Conservation (phyloP, 257 asterid genomes). For the Sherardia arvensis region DNA sequence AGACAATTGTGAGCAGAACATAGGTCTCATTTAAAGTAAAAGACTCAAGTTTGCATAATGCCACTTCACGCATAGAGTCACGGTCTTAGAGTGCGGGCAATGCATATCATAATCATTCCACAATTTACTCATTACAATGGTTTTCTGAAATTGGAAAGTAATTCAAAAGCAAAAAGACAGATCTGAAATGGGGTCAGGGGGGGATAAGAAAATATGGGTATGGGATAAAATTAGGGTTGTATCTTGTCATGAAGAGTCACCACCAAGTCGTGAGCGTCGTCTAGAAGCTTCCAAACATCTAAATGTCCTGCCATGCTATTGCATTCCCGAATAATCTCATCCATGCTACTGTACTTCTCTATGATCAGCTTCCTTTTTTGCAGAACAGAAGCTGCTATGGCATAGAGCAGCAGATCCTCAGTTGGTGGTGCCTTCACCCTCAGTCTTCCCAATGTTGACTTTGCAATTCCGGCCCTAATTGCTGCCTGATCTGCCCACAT, state of each 20-base stretch:
- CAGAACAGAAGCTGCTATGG: slow-evolving; percentile 75
- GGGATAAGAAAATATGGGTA: background rate
- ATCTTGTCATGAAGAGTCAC: slow-evolving; percentile 72
- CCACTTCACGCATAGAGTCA: slow-evolving; percentile 32
- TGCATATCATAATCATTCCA: slow-evolving; percentile 12
- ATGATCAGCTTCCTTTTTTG: slow-evolving; percentile 74
- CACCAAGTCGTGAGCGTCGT: slow-evolving; percentile 83
- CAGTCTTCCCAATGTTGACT: slow-evolving; percentile 59
- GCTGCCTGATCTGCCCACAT: slow-evolving; percentile 99
- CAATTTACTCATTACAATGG: slow-evolving; percentile 1
- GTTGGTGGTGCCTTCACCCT: slow-evolving; percentile 75
- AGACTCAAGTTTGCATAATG: slow-evolving; percentile 17
- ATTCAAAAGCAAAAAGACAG: slow-evolving; percentile 3
- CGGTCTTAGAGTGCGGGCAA: slow-evolving; percentile 36
- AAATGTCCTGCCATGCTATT: slow-evolving; percentile 77
- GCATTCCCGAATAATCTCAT: slow-evolving; percentile 80
- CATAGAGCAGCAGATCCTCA: slow-evolving; percentile 72
- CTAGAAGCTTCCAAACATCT: slow-evolving; percentile 80
- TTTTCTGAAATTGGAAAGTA: slow-evolving; percentile 9
- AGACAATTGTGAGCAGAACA: too few relatives aligned
- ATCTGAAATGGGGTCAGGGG: background rate
- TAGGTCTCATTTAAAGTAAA: background rate
- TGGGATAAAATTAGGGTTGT: slow-evolving; percentile 7
- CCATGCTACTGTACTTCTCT: slow-evolving; percentile 81
- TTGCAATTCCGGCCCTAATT: slow-evolving; percentile 60